Base-by-base conservation (phyloP, 2,329 filamentous ascomycete genomes). In the Fusarium marasasianum region DNA sequence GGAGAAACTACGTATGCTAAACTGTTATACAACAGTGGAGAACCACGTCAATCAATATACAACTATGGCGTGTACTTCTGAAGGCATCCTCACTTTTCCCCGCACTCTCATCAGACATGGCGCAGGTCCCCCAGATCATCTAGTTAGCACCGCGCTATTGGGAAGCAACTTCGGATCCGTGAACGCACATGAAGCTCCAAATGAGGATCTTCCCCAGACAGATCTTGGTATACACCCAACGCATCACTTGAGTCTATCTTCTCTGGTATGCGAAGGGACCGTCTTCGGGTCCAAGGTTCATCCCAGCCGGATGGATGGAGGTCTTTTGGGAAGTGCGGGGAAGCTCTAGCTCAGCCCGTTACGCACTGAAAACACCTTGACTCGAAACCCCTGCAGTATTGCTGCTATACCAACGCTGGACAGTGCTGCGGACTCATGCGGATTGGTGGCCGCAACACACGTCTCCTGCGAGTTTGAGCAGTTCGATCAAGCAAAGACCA, bases 291-390 rank as follows among this genome's bases (percentile, higher is more conserved):
- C 69, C 76, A 69, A 60, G 76, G 76, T 71, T 72, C 44, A 76
- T 63, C 76, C 71, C 69, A 71, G 73, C 67, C 76, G 76, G 76
- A 33, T 78, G 63, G 76, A 66, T 72, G 76, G 76, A 77, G 66
- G 64, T 50, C 47, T 55, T 51, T 58, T 69, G 56, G 65, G 41
- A 71, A 75, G 76, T 78, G 76, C 76, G 76, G 76, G 76, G 76
- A 75, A 78, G 64, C 58, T 62, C 57, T 68, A 67, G 59, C 44
- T 59, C 53, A 48, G 43, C 54, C 53, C 55, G 47, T 54, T 54
- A 41, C 40, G 38, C 66, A 67, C 66, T 69, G 41, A 56, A 51
- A 43, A 51, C 40, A 55, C 57, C 59, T 76, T 74, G 68, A 78
- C 70, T 74, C 72, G 59, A 37, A 40, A 68, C 35, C 55, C 63